phyloP scores from a whole-genome alignment of 345 rosid genomes.

The Moringa oleifera region DNA sequence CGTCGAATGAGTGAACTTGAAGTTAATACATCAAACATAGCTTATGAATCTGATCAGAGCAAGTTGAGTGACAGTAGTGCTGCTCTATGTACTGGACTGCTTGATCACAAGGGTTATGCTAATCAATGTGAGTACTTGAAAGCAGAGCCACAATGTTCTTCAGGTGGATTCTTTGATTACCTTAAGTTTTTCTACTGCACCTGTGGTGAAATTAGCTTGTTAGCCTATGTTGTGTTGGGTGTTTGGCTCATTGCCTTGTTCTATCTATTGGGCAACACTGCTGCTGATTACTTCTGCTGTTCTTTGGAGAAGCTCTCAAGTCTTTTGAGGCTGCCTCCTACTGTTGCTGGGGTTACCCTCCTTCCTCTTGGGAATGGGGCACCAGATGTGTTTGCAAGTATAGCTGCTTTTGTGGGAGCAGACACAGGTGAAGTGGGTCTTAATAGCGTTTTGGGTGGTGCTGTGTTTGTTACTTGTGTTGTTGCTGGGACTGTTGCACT shows the following conservation, averaged over 20 bases:
- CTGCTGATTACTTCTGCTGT: constrained; percentile 88
- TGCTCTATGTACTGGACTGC: constrained; percentile 38
- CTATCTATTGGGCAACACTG: constrained; percentile 85
- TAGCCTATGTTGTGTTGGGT: constrained; percentile 49
- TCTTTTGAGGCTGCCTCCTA: constrained; percentile 69
- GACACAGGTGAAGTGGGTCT: constrained; percentile 80
- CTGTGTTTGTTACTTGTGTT: constrained; percentile 76
- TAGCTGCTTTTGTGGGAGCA: constrained; percentile 78
- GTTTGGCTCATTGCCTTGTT: constrained; percentile 81
- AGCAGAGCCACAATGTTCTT: constrained; percentile 57
- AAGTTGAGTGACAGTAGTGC: constrained; percentile 26
- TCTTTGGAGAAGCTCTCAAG: constrained; percentile 78
- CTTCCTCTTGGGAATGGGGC: constrained; percentile 97
- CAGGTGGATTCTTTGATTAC: constrained; percentile 78
- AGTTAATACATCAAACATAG: constrained; percentile 15
- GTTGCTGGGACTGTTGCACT: constrained; percentile 80
- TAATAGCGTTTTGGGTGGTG: constrained; percentile 90
- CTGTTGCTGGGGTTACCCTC: constrained; percentile 83
- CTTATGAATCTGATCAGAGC: constrained; percentile 16
- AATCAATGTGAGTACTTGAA: constrained; percentile 50
- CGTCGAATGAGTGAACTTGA: constrained; percentile 23
- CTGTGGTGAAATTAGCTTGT: constrained; percentile 38
- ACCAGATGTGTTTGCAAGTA: constrained; percentile 91
- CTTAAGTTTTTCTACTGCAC: constrained; percentile 70
- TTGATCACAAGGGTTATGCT: constrained; percentile 37